phyloP scores from a whole-genome alignment of 768 basidiomycete species.

The Dictyophora rubrovolvata region DNA sequence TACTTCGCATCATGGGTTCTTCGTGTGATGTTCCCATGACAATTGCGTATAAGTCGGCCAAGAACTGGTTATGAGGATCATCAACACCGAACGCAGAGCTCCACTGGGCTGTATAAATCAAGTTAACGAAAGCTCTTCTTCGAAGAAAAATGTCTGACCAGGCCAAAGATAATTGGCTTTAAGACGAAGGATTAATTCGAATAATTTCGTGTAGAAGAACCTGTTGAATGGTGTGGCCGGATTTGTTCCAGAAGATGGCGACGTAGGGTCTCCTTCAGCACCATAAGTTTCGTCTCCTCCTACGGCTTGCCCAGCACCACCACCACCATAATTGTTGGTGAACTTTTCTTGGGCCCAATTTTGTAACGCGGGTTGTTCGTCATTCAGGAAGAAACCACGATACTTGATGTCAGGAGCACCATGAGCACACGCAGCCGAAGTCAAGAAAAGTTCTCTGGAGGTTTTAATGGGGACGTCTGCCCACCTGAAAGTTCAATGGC shows the following conservation, averaged over 20 bases:
- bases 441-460: slow-evolving; percentile 39
- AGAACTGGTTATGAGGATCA: slow-evolving; percentile 48
- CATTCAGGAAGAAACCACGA: slow-evolving; percentile 65
- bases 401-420: slow-evolving; percentile 60
- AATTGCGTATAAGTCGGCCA: slow-evolving; percentile 56
- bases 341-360: slow-evolving; percentile 65
- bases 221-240: slow-evolving; percentile 53
- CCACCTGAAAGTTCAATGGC: slow-evolving; percentile 43
- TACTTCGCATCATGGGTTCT: slow-evolving; percentile 7
- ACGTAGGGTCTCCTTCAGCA: not conserved
- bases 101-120: slow-evolving; percentile 17
- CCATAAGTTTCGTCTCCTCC: not conserved
- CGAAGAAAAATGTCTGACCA: slow-evolving; percentile 15
- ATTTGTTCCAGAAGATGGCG: slow-evolving; percentile 9
- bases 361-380: slow-evolving; percentile 63
- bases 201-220: slow-evolving; percentile 50
- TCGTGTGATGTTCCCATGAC: slow-evolving; percentile 49
- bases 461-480: slow-evolving; percentile 60
- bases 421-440: slow-evolving; percentile 32
- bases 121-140: not conserved
- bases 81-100: slow-evolving; percentile 41
- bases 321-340: slow-evolving; percentile 37
- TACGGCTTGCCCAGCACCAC: slow-evolving; percentile 22
- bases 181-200: slow-evolving; percentile 53
- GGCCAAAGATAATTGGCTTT: slow-evolving; percentile 70